Evolutionary conservation across 257 asterid genomes (phyloP).

Genomic region (Nicotiana tomentosiformis): DNA sequence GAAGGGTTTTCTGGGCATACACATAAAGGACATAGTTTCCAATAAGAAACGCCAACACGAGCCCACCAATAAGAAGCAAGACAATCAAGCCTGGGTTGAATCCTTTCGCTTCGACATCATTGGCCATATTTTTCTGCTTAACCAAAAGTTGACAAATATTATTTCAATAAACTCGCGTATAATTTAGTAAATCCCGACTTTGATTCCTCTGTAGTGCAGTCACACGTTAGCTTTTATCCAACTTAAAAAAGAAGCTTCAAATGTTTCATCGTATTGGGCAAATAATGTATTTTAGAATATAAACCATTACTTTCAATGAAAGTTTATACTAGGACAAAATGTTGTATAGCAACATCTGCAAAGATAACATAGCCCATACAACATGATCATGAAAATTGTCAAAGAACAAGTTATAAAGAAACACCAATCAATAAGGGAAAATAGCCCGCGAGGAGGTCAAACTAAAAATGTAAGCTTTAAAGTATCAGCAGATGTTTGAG

Average conservation of each 20-base stretch:
- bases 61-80: conserved; percentile 63
- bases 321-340: neutral
- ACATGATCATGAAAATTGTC: neutral
- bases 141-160: conserved; percentile 13
- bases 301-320: neutral
- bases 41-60: conserved; percentile 51
- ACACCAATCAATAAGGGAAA: neutral
- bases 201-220: neutral
- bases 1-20: conserved; percentile 76
- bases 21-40: conserved; percentile 65
- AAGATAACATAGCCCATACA: neutral
- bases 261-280: neutral
- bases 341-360: neutral
- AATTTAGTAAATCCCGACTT: neutral
- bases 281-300: neutral
- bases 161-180: neutral
- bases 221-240: neutral
- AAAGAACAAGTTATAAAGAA: neutral
- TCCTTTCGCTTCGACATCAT: conserved; percentile 46
- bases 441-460: neutral
- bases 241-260: neutral
- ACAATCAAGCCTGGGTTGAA: conserved; percentile 85
- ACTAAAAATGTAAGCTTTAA: neutral
- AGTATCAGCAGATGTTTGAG: neutral
- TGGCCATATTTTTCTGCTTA: conserved; percentile 42